Conservation (phyloP, 1,139 yeast species). For the Nadsonia starkeyi-henricii region DNA sequence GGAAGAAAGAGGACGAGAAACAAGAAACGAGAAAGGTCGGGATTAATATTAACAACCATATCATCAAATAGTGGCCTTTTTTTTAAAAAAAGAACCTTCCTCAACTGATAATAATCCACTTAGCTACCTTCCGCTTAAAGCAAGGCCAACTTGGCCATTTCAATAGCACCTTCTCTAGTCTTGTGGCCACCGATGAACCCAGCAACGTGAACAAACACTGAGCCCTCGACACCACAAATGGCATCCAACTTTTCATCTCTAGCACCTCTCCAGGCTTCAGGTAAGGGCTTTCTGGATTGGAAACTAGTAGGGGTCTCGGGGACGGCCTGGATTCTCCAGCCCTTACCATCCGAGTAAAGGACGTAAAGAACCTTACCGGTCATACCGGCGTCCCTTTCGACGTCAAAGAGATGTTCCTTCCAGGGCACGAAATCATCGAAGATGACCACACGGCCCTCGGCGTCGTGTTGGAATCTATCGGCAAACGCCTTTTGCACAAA, state of each 20-base stretch:
- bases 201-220: slow-evolving; percentile 88
- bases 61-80: no score
- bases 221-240: slow-evolving; percentile 64
- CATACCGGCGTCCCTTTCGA: slow-evolving; percentile 46
- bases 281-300: slow-evolving; percentile 74
- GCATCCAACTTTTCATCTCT: slow-evolving; percentile 72
- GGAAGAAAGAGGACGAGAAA: no score
- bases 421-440: slow-evolving; percentile 74
- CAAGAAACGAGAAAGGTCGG: no score
- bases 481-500: slow-evolving; percentile 60
- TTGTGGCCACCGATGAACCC: slow-evolving; percentile 96
- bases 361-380: slow-evolving; percentile 59
- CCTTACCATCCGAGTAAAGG: slow-evolving; percentile 49
- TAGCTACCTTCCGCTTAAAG: no score
- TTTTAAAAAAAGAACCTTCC: no score
- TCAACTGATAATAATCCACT: no score
- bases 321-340: slow-evolving; percentile 89
- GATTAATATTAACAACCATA: no score
- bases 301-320: slow-evolving; percentile 62
- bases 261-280: slow-evolving; percentile 86
- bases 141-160: slow-evolving; percentile 52
- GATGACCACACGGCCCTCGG: slow-evolving; percentile 57
- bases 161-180: slow-evolving; percentile 61
- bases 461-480: slow-evolving; percentile 21
- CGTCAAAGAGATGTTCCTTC: slow-evolving; percentile 77